These are phyloP conservation scores for Zancudomyces culisetae DNA, from an alignment of 371 early-diverging fungal species.

Conservation along the genomic window DNA sequence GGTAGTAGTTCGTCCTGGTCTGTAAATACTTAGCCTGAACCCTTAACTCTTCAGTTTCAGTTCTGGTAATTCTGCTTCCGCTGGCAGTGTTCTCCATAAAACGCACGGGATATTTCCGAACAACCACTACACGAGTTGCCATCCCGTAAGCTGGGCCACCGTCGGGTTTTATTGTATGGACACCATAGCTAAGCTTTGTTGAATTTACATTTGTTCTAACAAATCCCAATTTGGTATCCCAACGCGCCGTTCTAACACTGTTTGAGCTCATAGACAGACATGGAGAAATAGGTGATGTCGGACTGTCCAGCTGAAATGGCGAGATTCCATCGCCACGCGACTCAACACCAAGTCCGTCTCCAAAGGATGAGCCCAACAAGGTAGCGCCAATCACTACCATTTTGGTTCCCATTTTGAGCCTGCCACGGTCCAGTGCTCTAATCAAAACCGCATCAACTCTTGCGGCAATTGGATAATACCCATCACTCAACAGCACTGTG, in stretches of 20 bases:
- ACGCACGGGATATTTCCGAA: constrained; percentile 14
- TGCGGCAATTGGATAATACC: constrained; percentile 16
- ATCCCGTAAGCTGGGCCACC: constrained; percentile 16
- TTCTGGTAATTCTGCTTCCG: constrained; percentile 9
- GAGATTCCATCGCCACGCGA: constrained; percentile 7
- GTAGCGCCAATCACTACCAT: constrained; percentile 11
- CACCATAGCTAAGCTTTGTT: constrained; percentile 6
- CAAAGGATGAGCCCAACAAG: not conserved
- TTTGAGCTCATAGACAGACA: constrained; percentile 9
- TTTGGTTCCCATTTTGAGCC: constrained; percentile 15
- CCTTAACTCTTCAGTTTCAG: constrained; percentile 14
- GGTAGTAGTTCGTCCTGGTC: not conserved
- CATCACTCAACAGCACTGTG: constrained; percentile 6
- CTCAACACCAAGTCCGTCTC: too few species aligned
- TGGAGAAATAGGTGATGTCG: not conserved
- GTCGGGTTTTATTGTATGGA: constrained; percentile 7
- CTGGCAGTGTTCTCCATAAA: constrained; percentile 11
- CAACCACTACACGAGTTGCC: constrained; percentile 14
- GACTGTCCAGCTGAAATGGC: constrained; percentile 8
- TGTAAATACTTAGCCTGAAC: not conserved
- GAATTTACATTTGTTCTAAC: not conserved
- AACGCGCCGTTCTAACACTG: constrained; percentile 16
- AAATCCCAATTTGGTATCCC: constrained; percentile 19
- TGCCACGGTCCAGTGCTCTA: constrained; percentile 5
- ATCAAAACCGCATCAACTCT: constrained; percentile 7